These are phyloP conservation scores for Fusarium cyanostomum DNA, from an alignment of 2,329 filamentous ascomycete species.

Conservation along the genomic window DNA sequence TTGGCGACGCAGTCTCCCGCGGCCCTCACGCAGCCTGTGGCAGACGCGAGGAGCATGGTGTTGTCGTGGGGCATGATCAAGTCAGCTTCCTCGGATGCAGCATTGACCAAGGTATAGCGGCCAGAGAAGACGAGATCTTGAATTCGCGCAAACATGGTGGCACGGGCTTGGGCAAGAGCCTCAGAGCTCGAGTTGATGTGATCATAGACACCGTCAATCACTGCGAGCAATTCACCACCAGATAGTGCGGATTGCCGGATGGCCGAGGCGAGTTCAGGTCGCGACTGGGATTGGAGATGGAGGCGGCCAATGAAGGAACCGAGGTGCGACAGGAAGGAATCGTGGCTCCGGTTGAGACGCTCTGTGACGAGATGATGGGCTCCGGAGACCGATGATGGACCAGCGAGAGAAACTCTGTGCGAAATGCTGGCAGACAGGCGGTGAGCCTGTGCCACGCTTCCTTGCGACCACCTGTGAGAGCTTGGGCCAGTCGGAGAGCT, in stretches of 20 bases:
- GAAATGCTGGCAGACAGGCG: conserved; percentile 66
- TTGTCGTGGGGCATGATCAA: conserved; percentile 84
- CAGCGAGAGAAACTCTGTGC: conserved; percentile 81
- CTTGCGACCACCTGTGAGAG: conserved; percentile 51
- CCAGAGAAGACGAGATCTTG: conserved; percentile 83
- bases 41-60: conserved; percentile 76
- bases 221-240: conserved; percentile 79
- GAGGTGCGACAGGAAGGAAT: conserved; percentile 88
- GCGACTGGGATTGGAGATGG: conserved; percentile 91
- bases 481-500: conserved; percentile 47
- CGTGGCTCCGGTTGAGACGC: conserved; percentile 80
- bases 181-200: conserved; percentile 76
- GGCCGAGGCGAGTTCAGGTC: conserved; percentile 81
- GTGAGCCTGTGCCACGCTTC: conserved; percentile 51
- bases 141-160: conserved; percentile 81
- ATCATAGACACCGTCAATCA: conserved; percentile 84
- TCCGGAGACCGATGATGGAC: conserved; percentile 68
- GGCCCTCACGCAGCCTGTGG: conserved; percentile 87
- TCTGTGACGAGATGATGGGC: conserved; percentile 84
- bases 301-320: conserved; percentile 91
- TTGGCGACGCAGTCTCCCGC: conserved; percentile 92
- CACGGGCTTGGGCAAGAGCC: conserved; percentile 73
- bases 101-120: conserved; percentile 77
- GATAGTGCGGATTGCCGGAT: conserved; percentile 86
- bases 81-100: conserved; percentile 76